Percentiles rank a stretch among this genome's conserved stretches.
phyloP scores from a whole-genome alignment of 306 rosid genomes.

The Oxytropis ochrocephala region DNA sequence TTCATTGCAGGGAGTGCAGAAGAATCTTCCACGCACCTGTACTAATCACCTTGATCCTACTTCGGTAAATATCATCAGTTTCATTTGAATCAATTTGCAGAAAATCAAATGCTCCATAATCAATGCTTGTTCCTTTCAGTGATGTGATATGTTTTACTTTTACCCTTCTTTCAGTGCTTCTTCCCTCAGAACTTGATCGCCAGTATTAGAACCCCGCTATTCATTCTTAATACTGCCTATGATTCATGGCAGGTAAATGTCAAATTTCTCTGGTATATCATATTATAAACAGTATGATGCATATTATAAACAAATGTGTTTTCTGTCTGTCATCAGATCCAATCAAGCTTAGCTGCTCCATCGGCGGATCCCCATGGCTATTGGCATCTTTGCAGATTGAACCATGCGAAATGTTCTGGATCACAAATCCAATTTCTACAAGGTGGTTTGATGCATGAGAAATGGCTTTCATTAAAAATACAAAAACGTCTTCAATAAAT shows the following conservation, averaged over 20 bases:
- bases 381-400: conserved; percentile 76
- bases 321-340: conserved; percentile 49
- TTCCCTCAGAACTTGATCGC: conserved; percentile 82
- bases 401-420: conserved; percentile 53
- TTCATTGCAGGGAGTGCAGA: conserved; percentile 51
- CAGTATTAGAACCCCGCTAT: conserved; percentile 64
- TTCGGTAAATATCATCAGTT: conserved; percentile 45
- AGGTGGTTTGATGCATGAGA: conserved; percentile 41
- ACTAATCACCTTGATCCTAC: conserved; percentile 72
- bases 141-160: neutral
- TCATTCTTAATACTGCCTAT: conserved; percentile 82
- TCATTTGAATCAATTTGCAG: conserved; percentile 18
- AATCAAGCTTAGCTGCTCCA: conserved; percentile 77
- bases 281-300: neutral
- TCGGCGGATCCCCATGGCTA: conserved; percentile 70
- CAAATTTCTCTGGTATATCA: neutral
- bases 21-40: conserved; percentile 55
- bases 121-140: conserved; percentile 1
- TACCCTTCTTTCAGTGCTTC: conserved; percentile 59
- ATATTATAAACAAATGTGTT: neutral
- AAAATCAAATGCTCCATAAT: neutral
- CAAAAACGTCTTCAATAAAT: neutral
- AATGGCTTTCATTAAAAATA: conserved; percentile 10
- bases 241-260: conserved; percentile 89
- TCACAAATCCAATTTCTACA: conserved; percentile 73